Evolutionary conservation across 768 basidiomycete genomes (phyloP), one percentile per base, ranked within the genome.

Genomic region (Artomyces pyxidatus): DNA sequence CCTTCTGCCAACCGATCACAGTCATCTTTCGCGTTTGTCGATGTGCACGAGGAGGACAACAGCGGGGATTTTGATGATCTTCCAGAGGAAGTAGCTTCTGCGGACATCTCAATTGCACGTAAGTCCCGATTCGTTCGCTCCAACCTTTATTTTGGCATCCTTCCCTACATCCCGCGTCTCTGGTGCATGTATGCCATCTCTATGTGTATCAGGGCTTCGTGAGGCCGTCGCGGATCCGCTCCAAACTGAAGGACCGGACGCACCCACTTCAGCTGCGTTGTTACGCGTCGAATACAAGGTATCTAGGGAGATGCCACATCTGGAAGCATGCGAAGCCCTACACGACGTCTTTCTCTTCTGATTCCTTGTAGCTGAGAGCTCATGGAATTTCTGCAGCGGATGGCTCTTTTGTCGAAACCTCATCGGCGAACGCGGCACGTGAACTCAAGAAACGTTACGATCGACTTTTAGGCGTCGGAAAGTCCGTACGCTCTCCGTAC

Each of bases 381-480:
- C 19, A 37, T 54, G 9, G 45, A 6, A 9, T 37, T 40, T 30
- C 30, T 29, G 44, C 75, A 77, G 88, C 76, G 57, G 85, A 91
- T 60, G 80, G 79, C 49, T 83, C 72, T 37, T 91, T 83, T 61
- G 78, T 90, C 19, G 88, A 92, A 59, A 90, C 86, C 2, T 77
- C 87, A 5, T 87, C 83, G 45, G 86, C 81, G 2, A 71, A 74
- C 12, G 86, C 83, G 25, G 88, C 88, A 11, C 77, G 79, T 35
- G 85, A 86, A 57, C 70, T 91, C 47, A 92, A 91, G 73, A 73
- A 74, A 58, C 73, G 77, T 25, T 87, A 84, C 59, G 89, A 92
- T 62, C 76, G 80, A 43, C 67, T 74, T 37, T 63, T 80, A 29
- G 83, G 86, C 11, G 84, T 90, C 26, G 75, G 78, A 14, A 73